phyloP scores from a whole-genome alignment of 441 rosid species.

The Hypseocharis bilobata region DNA sequence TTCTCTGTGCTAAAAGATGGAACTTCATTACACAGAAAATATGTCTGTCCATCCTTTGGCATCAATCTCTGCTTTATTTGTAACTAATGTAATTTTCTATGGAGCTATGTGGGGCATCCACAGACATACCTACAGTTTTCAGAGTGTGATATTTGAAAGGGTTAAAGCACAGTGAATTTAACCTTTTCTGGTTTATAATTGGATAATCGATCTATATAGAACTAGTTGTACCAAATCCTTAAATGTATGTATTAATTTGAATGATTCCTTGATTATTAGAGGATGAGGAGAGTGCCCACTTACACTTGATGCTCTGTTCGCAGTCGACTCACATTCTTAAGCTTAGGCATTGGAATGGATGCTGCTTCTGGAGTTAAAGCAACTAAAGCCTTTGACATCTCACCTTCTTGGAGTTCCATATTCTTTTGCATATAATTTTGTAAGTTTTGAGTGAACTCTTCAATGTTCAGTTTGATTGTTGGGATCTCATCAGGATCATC shows the following conservation, averaged over 20 bases:
- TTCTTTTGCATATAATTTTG: conserved; percentile 55
- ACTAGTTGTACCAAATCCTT: neutral
- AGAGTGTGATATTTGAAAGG: neutral
- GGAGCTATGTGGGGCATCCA: neutral
- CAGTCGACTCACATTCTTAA: conserved; percentile 68
- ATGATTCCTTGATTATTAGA: neutral
- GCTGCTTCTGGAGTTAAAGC: conserved; percentile 65
- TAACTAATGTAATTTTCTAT: neutral
- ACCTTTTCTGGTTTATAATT: neutral
- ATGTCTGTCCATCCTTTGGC: neutral
- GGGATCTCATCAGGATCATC: conserved; percentile 81
- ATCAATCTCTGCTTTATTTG: neutral
- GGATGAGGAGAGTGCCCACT: conserved; percentile 33
- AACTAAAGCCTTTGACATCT: conserved; percentile 81
- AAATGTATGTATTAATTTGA: no score
- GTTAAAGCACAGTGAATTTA: neutral
- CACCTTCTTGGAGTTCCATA: conserved; percentile 69
- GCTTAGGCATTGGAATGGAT: conserved; percentile 61
- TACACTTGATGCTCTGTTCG: conserved; percentile 97
- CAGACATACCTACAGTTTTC: neutral
- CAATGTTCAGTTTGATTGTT: conserved; percentile 57
- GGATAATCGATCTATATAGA: neutral
- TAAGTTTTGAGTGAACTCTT: conserved; percentile 52
- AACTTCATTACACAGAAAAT: no score
- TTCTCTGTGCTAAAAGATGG: neutral